Conservation (phyloP, 257 asterid species). For the Solanum bukasovii region DNA sequence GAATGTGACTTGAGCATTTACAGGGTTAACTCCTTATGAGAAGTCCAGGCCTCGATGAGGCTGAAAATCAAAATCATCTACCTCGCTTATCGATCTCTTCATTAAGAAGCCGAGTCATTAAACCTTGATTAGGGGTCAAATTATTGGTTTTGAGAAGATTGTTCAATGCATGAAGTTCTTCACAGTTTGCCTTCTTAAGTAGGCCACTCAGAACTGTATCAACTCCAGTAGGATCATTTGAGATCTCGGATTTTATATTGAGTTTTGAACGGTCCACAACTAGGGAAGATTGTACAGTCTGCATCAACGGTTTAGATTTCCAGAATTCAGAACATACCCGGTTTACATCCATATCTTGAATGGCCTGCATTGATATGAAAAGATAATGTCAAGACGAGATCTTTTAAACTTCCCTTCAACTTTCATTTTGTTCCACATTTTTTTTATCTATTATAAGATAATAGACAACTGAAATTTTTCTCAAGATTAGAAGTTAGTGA, state of each 20-base stretch:
- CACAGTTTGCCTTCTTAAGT: conserved; percentile 54
- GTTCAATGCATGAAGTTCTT: conserved; percentile 61
- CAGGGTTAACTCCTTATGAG: conserved; percentile 16
- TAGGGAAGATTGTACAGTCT: conserved; percentile 40
- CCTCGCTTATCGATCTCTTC: conserved; percentile 48
- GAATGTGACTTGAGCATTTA: conserved; percentile 27
- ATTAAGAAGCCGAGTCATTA: conserved; percentile 42
- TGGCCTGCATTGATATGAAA: conserved; percentile 32
- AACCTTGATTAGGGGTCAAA: conserved; percentile 27
- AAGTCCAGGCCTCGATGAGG: conserved; percentile 2
- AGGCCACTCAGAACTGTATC: conserved; percentile 43
- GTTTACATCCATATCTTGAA: conserved; percentile 71
- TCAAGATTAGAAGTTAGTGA: background rate
- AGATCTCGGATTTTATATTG: conserved; percentile 31
- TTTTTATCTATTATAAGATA: background rate
- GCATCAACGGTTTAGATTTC: conserved; percentile 84
- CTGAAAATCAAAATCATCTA: conserved; percentile 12
- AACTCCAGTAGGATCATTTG: conserved; percentile 15
- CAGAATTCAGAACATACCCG: conserved; percentile 61
- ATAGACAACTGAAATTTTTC: background rate
- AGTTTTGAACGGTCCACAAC: conserved; percentile 5
- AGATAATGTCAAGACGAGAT: background rate
- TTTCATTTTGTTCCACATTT: background rate
- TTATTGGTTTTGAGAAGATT: conserved; percentile 29
- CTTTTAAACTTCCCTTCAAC: background rate